phyloP scores from a whole-genome alignment of 73 alveolate species.

The Uronychia binucleata region DNA sequence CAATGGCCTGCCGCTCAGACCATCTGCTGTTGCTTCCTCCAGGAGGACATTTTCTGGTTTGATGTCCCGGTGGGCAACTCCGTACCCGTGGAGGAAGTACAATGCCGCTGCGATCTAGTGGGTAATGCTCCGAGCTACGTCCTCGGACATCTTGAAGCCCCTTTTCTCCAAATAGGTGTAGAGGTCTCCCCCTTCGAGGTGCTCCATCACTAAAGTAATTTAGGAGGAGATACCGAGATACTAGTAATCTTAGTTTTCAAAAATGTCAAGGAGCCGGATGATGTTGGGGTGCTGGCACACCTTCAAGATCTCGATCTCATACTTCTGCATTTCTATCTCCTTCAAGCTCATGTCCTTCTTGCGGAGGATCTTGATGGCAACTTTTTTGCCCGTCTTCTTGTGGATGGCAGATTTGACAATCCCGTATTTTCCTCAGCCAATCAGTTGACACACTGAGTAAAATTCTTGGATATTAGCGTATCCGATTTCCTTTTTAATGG shows the following conservation, averaged over 20 bases:
- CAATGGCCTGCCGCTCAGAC: no score
- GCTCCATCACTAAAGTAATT: constrained; percentile 84
- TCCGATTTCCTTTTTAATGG: constrained; percentile 66
- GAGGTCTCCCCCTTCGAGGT: constrained; percentile 80
- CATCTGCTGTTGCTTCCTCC: constrained; percentile 59
- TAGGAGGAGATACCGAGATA: no score
- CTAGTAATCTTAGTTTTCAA: constrained; percentile 76
- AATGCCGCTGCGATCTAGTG: constrained; percentile 79
- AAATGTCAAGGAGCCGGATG: constrained; percentile 77
- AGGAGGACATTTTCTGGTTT: constrained; percentile 87
- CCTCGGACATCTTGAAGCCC: constrained; percentile 65
- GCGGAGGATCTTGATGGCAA: constrained; percentile 57
- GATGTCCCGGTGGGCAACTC: constrained; percentile 83
- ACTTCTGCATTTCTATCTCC: constrained; percentile 50
- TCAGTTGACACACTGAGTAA: constrained; percentile 73
- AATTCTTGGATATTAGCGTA: constrained; percentile 71
- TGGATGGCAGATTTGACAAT: constrained; percentile 82
- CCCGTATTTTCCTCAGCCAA: constrained; percentile 92
- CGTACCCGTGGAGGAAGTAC: constrained; percentile 74
- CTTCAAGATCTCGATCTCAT: constrained; percentile 87
- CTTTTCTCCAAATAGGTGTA: constrained; percentile 72
- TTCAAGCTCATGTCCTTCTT: constrained; percentile 45
- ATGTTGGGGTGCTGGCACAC: constrained; percentile 91
- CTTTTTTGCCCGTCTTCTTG: constrained; percentile 75
- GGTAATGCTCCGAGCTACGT: constrained; percentile 66